Percentiles rank a stretch among this genome's conserved stretches.
These are phyloP conservation scores for Agrostemma githago DNA, from an alignment of 148 eudicot species.

Conservation along the genomic window DNA sequence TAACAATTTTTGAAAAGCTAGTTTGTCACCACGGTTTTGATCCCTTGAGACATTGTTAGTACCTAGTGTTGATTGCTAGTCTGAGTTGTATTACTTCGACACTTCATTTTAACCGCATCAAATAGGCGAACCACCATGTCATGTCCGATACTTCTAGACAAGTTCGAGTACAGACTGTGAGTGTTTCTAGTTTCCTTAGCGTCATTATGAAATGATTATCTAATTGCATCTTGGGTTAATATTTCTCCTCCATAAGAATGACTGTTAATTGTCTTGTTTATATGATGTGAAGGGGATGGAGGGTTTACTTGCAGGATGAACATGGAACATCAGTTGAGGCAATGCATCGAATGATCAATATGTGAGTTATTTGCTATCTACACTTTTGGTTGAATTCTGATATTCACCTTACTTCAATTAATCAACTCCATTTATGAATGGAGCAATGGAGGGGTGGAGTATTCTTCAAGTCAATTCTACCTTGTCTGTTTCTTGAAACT, in stretches of 20 bases:
- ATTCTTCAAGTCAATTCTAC: not conserved
- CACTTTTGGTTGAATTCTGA: not conserved
- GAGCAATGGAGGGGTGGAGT: too few species aligned
- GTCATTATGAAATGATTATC: not conserved
- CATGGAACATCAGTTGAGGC: slow-evolving; percentile 45
- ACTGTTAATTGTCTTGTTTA: not conserved
- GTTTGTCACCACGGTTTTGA: not conserved
- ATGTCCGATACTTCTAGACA: too few species aligned
- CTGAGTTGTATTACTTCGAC: too few species aligned
- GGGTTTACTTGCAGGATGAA: slow-evolving; percentile 46
- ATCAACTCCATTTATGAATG: not conserved
- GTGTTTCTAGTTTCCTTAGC: not conserved
- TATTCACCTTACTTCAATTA: not conserved
- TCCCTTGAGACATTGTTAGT: not conserved
- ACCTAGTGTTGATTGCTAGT: too few species aligned
- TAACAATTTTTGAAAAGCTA: not conserved
- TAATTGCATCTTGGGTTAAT: not conserved
- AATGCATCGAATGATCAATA: slow-evolving; percentile 37
- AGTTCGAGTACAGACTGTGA: not conserved
- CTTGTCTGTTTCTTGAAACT: not conserved
- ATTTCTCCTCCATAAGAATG: not conserved
- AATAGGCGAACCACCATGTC: too few species aligned
- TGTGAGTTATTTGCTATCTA: slow-evolving; percentile 27
- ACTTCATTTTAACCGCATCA: too few species aligned
- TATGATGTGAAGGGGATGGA: slow-evolving; percentile 35